A percentile compares a stretch with the other conserved stretches of the same genome.
phyloP scores from a whole-genome alignment of 1,284 basidiomycete genomes.

The Mycosarcoma maydis region DNA sequence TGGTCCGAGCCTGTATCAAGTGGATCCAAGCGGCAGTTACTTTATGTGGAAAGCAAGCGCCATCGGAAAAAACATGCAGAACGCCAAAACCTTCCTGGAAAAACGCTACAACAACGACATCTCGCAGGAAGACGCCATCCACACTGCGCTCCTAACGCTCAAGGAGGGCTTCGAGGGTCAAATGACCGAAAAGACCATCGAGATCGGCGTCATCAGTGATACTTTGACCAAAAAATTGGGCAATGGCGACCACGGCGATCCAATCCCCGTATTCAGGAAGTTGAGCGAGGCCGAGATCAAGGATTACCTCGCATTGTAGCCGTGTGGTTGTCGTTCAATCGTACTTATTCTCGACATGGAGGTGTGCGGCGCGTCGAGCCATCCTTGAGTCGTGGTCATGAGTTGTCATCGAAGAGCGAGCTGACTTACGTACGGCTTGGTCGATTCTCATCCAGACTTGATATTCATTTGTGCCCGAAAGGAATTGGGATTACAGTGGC shows the following conservation, averaged over 20 bases:
- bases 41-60: slow-evolving; percentile 99
- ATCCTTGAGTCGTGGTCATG: too few species aligned
- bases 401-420: too few species aligned
- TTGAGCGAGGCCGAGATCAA: slow-evolving; percentile 56
- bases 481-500: neutral
- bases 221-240: slow-evolving; percentile 42
- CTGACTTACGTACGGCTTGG: too few species aligned
- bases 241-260: slow-evolving; percentile 31
- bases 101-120: slow-evolving; percentile 99
- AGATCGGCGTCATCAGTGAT: slow-evolving; percentile 87
- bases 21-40: slow-evolving; percentile 91
- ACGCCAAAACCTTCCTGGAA: slow-evolving; percentile 98
- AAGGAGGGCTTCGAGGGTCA: slow-evolving; percentile 99
- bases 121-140: slow-evolving; percentile 97
- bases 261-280: slow-evolving; percentile 60
- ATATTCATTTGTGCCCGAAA: too few species aligned
- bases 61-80: slow-evolving; percentile 99
- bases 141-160: slow-evolving; percentile 96
- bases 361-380: too few species aligned
- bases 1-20: slow-evolving; percentile 94
- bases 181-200: slow-evolving; percentile 99
- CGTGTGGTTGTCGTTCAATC: neutral
- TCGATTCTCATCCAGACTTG: too few species aligned
- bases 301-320: slow-evolving; percentile 56
- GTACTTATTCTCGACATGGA: too few species aligned